Base-by-base conservation (phyloP, 768 basidiomycete genomes). In the Panaeolus papilionaceus region DNA sequence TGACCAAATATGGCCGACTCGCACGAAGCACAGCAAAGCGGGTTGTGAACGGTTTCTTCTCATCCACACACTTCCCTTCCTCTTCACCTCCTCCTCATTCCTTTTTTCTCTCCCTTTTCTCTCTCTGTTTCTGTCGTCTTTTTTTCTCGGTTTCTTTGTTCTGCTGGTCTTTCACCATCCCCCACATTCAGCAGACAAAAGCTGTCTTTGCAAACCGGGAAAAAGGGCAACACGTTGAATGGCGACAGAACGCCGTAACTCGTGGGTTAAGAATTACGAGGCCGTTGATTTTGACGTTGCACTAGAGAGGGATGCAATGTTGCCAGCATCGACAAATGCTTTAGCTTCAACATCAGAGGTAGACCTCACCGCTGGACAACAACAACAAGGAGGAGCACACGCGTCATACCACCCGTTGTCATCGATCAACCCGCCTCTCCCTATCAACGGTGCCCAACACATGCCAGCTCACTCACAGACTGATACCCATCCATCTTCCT, bases 191-290 rank as follows among this genome's bases (percentile, higher is more conserved):
- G 42, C 42, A 40, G 39, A 10, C 39, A 33, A 33, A 33, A 40
- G 2, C 9, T 6, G 42, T 44, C 5, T 16, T 44, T 33, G 33
- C 14, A 44, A 44, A 18, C 39, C 39, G 39, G 39, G 39, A 40
- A 14, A 40, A 44, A 33, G 33, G 16, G 14, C 11, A 14, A 37
- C 14, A 58, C 54, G 14, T 16, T 37, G 12, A 14, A 58, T 58
- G 54, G 54, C 26, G 6, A 58, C 54, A 33, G 33, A 58, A n/a
- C 67, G 39, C 0, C 62, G 64, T 1, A 45, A 66, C 16, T 66
- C 74, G 47, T 76, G 77, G 73, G 63, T 70, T 33, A 69, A 73
- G 38, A 66, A 72, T 64, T 69, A 70, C 62, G 72, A 73, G 45
- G 74, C 73, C 1, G 64, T 73, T 38, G 72, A 73, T 63, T 72